A percentile compares a stretch with the other conserved stretches of the same genome.
These are phyloP conservation scores for Coffea humblotiana DNA, from an alignment of 305 asterid genomes.

Conservation along the genomic window DNA sequence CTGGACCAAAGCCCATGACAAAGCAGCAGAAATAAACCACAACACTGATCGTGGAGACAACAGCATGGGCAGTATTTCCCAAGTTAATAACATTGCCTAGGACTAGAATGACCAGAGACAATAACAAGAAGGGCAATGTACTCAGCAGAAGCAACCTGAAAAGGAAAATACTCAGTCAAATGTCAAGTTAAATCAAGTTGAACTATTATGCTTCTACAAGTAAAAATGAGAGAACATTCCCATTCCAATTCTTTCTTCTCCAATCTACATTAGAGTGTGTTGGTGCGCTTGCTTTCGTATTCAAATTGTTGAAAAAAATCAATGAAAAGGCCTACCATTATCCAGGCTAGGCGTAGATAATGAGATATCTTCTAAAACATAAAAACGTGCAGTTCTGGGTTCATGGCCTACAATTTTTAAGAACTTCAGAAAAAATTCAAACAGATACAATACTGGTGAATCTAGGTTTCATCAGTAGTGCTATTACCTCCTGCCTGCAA, in stretches of 20 bases:
- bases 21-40: slow-evolving; percentile 89
- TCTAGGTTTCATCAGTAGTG: neutral
- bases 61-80: slow-evolving; percentile 61
- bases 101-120: slow-evolving; percentile 64
- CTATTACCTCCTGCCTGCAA: slow-evolving; percentile 90
- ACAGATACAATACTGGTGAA: slow-evolving; percentile 8
- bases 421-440: neutral
- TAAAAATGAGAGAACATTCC: neutral
- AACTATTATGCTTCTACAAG: neutral
- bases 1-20: slow-evolving; percentile 89
- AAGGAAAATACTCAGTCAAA: slow-evolving; percentile 2
- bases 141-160: slow-evolving; percentile 80
- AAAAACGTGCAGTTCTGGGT: neutral
- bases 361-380: neutral
- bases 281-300: neutral
- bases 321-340: neutral
- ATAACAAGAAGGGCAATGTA: slow-evolving; percentile 69
- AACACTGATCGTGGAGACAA: slow-evolving; percentile 82
- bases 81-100: slow-evolving; percentile 56
- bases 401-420: neutral
- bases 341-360: neutral
- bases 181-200: neutral
- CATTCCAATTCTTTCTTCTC: neutral
- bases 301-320: neutral
- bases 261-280: neutral